Conservation (phyloP, 306 rosid species). For the Datisca glomerata region DNA sequence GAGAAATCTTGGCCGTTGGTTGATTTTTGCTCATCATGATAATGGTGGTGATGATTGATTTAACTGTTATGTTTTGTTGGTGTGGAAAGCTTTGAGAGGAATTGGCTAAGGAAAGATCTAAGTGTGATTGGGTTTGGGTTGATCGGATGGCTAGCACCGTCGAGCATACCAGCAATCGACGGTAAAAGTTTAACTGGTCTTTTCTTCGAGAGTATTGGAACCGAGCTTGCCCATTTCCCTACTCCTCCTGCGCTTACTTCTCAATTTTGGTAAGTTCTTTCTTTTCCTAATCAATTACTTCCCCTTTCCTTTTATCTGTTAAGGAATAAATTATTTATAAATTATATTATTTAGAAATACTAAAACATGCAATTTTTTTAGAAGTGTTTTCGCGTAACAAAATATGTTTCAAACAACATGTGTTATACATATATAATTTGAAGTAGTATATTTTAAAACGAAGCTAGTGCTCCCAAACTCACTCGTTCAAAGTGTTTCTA, state of each 20-base stretch:
- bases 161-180: slow-evolving; percentile 67
- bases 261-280: slow-evolving; percentile 53
- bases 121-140: slow-evolving; percentile 90
- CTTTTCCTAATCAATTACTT: too few relatives aligned
- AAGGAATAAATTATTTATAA: too few relatives aligned
- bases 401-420: too few relatives aligned
- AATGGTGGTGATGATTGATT: background rate
- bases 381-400: too few relatives aligned
- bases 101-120: slow-evolving; percentile 74
- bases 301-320: too few relatives aligned
- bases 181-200: slow-evolving; percentile 86
- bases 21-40: background rate
- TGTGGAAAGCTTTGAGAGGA: slow-evolving; percentile 49
- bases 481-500: too few relatives aligned
- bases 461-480: too few relatives aligned
- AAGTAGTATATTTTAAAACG: too few relatives aligned
- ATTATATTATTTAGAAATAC: too few relatives aligned
- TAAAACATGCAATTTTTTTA: too few relatives aligned
- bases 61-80: background rate
- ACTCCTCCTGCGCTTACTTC: slow-evolving; percentile 81
- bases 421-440: too few relatives aligned
- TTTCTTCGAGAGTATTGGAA: slow-evolving; percentile 86
- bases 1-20: background rate
- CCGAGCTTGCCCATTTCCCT: slow-evolving; percentile 91
- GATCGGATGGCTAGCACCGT: slow-evolving; percentile 88